These are phyloP conservation scores for Fusarium sp. DNA, from an alignment of 2,329 filamentous ascomycete species.

Conservation along the genomic window DNA sequence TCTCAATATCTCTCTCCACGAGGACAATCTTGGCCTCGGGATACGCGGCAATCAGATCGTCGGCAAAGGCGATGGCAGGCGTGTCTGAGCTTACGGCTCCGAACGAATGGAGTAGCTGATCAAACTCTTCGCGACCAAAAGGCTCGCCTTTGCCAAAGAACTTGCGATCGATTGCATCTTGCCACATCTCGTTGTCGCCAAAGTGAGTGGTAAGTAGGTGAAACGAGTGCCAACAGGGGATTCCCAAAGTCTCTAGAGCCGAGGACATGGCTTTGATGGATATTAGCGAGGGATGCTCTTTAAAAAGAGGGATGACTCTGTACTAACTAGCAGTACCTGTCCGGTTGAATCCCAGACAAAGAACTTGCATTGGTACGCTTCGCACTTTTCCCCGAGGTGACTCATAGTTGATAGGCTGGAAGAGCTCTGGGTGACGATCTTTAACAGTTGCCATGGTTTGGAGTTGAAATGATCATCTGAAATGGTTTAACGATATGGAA, in stretches of 20 bases:
- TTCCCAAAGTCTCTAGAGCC: constrained; percentile 27
- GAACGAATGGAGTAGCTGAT: constrained; percentile 34
- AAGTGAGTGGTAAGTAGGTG: constrained; percentile 33
- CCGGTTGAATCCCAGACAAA: constrained; percentile 35
- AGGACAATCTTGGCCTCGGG: constrained; percentile 19
- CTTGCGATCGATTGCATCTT: constrained; percentile 34
- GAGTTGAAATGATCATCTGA: not conserved
- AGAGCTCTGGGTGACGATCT: constrained; percentile 35
- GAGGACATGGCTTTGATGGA: constrained; percentile 20
- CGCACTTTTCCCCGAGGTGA: constrained; percentile 28
- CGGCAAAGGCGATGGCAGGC: constrained; percentile 45
- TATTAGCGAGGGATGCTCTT: not conserved
- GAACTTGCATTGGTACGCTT: constrained; percentile 34
- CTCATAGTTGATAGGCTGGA: constrained; percentile 28
- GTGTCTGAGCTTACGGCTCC: constrained; percentile 51
- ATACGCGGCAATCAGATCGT: constrained; percentile 14
- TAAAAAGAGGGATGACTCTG: accelerated
- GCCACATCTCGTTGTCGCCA: constrained; percentile 37
- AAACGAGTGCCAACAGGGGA: constrained; percentile 33
- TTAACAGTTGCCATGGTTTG: constrained; percentile 25
- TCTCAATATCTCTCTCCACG: constrained; percentile 5
- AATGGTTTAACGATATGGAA: not conserved
- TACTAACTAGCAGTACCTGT: constrained; percentile 36
- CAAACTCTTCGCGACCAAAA: constrained; percentile 26
- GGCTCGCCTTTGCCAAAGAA: constrained; percentile 24